These are phyloP conservation scores for Pterocarpus santalinus DNA, from an alignment of 306 rosid genomes.

Conservation along the genomic window DNA sequence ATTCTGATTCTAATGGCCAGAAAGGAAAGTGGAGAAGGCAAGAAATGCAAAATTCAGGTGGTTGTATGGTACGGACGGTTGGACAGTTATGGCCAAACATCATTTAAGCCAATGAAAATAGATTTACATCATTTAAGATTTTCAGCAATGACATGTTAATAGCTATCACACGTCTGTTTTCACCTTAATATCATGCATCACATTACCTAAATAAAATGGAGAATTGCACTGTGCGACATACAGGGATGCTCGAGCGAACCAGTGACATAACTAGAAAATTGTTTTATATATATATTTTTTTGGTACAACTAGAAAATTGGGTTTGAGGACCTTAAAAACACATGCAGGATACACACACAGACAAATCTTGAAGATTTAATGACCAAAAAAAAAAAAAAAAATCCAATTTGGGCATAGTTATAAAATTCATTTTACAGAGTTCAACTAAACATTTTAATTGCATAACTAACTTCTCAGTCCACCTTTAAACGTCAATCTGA, in stretches of 20 bases:
- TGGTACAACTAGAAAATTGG: too few species aligned
- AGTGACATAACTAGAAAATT: too few species aligned
- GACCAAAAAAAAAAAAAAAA: too few species aligned
- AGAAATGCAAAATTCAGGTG: conserved; percentile 33
- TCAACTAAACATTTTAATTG: not conserved
- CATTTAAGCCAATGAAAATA: conserved; percentile 25
- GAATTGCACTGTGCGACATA: not conserved
- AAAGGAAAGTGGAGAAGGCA: conserved; percentile 47
- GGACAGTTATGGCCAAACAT: conserved; percentile 35
- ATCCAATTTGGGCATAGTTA: not conserved
- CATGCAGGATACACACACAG: not conserved
- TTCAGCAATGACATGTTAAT: not conserved
- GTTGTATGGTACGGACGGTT: conserved; percentile 17
- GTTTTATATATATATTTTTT: too few species aligned
- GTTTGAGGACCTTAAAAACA: not conserved
- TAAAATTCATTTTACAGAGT: not conserved
- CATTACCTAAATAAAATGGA: not conserved
- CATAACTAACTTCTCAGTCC: not conserved
- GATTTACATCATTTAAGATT: conserved; percentile 20
- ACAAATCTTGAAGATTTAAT: not conserved
- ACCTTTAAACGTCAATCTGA: not conserved
- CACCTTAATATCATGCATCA: not conserved
- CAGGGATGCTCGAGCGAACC: too few species aligned
- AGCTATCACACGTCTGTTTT: not conserved
- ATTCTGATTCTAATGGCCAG: conserved; percentile 48